A percentile compares a stretch with the other conserved stretches of the same genome.
Evolutionary conservation across 345 rosid genomes (phyloP).

Genomic region (Moricandia moricandioides): DNA sequence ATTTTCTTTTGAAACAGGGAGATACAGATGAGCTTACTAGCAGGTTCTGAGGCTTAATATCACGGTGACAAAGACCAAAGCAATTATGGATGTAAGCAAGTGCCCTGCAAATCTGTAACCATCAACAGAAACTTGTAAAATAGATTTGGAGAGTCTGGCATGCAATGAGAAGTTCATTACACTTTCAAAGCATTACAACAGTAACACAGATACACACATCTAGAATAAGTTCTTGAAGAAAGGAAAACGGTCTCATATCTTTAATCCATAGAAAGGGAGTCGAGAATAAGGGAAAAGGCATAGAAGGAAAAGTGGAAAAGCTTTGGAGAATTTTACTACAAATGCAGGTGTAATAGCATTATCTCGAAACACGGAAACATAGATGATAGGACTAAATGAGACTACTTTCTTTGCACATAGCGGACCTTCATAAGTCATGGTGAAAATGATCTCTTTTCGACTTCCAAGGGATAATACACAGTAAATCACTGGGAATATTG

Average conservation of each 20-base stretch:
- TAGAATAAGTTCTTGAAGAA: background rate
- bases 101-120: constrained; percentile 90
- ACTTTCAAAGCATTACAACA: constrained; percentile 5
- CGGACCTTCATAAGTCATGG: background rate
- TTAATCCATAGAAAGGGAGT: background rate
- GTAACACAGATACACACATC: constrained; percentile 5
- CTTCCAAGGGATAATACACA: background rate
- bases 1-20: constrained; percentile 3
- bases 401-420: background rate
- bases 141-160: background rate
- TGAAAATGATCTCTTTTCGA: background rate
- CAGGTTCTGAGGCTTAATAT: constrained; percentile 92
- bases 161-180: background rate
- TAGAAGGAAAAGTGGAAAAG: background rate
- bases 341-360: background rate
- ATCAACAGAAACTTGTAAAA: constrained; percentile 25
- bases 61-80: constrained; percentile 91
- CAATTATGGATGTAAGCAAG: constrained; percentile 84
- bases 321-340: background rate
- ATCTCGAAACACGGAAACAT: background rate
- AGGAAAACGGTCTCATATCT: background rate
- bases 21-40: constrained; percentile 51
- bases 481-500: background rate
- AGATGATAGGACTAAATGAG: constrained; percentile 10
- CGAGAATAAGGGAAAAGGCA: background rate